Evolutionary conservation across 1,284 basidiomycete genomes (phyloP), one percentile per base, ranked within the genome.

Genomic region (Coniferiporia sulphurascens): DNA sequence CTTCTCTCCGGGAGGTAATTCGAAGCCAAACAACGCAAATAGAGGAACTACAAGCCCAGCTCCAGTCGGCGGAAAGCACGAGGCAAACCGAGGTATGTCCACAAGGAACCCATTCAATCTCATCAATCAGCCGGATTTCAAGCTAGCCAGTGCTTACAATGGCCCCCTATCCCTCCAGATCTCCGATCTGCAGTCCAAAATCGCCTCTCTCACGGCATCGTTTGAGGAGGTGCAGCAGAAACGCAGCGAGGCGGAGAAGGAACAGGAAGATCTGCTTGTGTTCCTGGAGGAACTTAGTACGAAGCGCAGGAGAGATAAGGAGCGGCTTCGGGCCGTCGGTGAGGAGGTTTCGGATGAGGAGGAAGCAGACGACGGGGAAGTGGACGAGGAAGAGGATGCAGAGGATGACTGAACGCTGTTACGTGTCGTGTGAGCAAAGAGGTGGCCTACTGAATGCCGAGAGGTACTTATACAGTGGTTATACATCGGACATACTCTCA

Each of bases 261-360:
- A 98, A 70, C 93, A 96, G 68, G 95, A 97, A 71, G 95, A 98
- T 72, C 71, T 99, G 57, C 78, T 99, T 1, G 95, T 99, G 0
- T 75, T 98, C 38, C 78, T 99, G 3, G 97, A 99, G 67, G 97
- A 99, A 72, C 76, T 98, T 55, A 91, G 85, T 52, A 82, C 79
- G 65, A 98, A 98, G 75, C 79, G 94, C 53, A 84, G 83, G 71
- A 77, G 76, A 63, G 95, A 98, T 71, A 98, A 98, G 76, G 79
- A 73, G 48, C 76, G 77, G 64, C 83, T 98, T 77, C 77, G 80
- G 65, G 82, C 81, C 53, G 84, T 83, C 19, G 91, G 90, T 0
- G 65, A 92, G 68, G 92, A 95, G 27, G 95, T 98, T 7, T 94
- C 91, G 1, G 95, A 97, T 57, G 94, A 93, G 59, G 94, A 96